Percentiles rank a stretch among this genome's conserved stretches.
Conservation (phyloP, 2,329 filamentous ascomycete genomes). For the Knufia petricola region DNA sequence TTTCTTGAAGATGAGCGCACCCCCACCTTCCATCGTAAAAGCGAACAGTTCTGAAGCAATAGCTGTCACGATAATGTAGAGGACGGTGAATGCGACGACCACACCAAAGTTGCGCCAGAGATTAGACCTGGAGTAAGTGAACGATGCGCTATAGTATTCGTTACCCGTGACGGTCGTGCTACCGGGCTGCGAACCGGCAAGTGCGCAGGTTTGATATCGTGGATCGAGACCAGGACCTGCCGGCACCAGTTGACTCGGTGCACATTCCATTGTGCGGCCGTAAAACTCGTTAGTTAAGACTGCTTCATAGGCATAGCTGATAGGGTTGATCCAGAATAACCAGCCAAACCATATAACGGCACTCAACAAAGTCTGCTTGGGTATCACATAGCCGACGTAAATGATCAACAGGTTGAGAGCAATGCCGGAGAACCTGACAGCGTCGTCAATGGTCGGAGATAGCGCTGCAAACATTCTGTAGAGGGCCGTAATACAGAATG, state of each 20-base stretch:
- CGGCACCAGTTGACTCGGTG: slow-evolving; percentile 50
- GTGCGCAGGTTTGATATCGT: slow-evolving; percentile 51
- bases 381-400: slow-evolving; percentile 60
- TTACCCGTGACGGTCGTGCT: slow-evolving; percentile 43
- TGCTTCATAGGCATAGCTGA: slow-evolving; percentile 56
- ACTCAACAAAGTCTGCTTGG: slow-evolving; percentile 49
- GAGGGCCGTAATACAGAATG: slow-evolving; percentile 52
- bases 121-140: slow-evolving; percentile 43
- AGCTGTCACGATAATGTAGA: slow-evolving; percentile 65
- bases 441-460: slow-evolving; percentile 55
- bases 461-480: slow-evolving; percentile 59
- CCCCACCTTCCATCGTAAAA: slow-evolving; percentile 53
- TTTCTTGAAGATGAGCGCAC: slow-evolving; percentile 62
- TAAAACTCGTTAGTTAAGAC: slow-evolving; percentile 59
- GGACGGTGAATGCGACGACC: slow-evolving; percentile 62
- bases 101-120: slow-evolving; percentile 69
- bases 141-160: slow-evolving; percentile 46
- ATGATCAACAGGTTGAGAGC: slow-evolving; percentile 53
- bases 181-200: slow-evolving; percentile 48
- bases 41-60: slow-evolving; percentile 59
- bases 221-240: slow-evolving; percentile 47
- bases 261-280: slow-evolving; percentile 48
- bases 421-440: slow-evolving; percentile 55
- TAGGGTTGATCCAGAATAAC: slow-evolving; percentile 47
- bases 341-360: slow-evolving; percentile 59